Base-by-base conservation (phyloP, 768 basidiomycete species). In the Omphalotus guepiniiformis region DNA sequence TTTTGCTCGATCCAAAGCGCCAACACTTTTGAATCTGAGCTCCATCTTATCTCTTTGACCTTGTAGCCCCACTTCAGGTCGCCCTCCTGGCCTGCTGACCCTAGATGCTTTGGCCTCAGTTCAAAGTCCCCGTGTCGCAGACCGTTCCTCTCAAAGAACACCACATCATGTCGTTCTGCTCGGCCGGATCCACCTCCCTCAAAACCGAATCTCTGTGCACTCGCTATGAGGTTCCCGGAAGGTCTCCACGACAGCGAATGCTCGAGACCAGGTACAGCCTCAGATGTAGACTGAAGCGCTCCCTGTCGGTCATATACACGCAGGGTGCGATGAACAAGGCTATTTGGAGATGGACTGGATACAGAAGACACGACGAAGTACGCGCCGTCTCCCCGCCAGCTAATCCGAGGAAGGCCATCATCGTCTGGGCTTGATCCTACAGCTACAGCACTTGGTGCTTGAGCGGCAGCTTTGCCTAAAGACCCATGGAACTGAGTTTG, bases 401-500 rank as follows among this genome's bases (percentile, higher is more conserved):
- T 85, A 42, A 99, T 80, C 6, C 86, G 79, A 1, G 88, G 85
- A 26, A 72, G 59, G 2, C 56, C 62, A 46, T 93, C 84, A 54
- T 97, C 93, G 51, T 83, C 80, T 2, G 83, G 82, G 53, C 80
- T 83, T 6, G 72, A 67, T 18, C 77, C 75, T 16, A 78, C 68
- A 26, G 55, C 59, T 3, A 65, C 58, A 28, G 66, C 55, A 11
- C 62, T 52, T 4, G 75, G 67, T 22, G 76, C 72, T 52, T 80
- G 77, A 0, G 91, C 89, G 19, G 88, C 87, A 2, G 78, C 68
- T 63, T 97, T 97, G 15, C 96, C 95, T 3, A 92, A 71, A 0
- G 93, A 95, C 8, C 96, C 96, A 55, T 97, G 93, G 61, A 99
- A 99, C 59, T 99, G 96, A 0, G 96, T 98, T 62, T 88, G 78